Percentiles rank a stretch among this genome's conserved stretches.
phyloP scores from a whole-genome alignment of 345 rosid species.

The Citrus unshiu region DNA sequence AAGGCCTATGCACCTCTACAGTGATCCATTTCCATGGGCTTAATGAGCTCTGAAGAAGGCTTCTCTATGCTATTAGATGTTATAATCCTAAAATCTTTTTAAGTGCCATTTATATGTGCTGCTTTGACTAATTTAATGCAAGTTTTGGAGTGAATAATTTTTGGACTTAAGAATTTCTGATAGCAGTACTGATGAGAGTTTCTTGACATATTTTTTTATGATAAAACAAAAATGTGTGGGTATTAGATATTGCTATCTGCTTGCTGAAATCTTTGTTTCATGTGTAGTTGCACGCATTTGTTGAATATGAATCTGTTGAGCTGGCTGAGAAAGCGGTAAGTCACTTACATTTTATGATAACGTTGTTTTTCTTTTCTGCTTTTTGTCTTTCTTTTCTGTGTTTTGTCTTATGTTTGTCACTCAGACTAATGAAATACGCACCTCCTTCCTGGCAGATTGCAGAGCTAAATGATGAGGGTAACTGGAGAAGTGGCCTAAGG shows the following conservation, averaged over 20 bases:
- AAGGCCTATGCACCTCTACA: neutral
- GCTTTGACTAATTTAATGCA: neutral
- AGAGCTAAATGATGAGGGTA: slow-evolving; percentile 77
- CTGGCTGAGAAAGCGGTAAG: slow-evolving; percentile 98
- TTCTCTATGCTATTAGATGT: neutral
- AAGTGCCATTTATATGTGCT: neutral
- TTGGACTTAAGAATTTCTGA: neutral
- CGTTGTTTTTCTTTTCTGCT: neutral
- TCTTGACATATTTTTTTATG: neutral
- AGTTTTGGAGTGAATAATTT: neutral
- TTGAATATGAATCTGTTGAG: slow-evolving; percentile 84
- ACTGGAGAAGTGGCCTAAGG: slow-evolving; percentile 96
- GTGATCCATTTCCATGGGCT: neutral
- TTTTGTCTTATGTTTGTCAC: neutral
- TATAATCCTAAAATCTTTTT: neutral
- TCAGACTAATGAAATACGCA: slow-evolving; percentile 1
- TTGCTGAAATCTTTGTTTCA: slow-evolving; percentile 7
- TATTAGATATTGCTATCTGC: slow-evolving; percentile 5
- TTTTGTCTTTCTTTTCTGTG: neutral
- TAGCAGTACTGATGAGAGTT: neutral
- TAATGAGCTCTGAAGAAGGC: neutral
- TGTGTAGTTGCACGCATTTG: slow-evolving; percentile 94
- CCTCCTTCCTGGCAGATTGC: slow-evolving; percentile 48
- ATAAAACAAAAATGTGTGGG: neutral
- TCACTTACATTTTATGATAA: slow-evolving; percentile 8